These are phyloP conservation scores for Trichosporon asahii DNA, from an alignment of 1,284 basidiomycete genomes.

Conservation along the genomic window DNA sequence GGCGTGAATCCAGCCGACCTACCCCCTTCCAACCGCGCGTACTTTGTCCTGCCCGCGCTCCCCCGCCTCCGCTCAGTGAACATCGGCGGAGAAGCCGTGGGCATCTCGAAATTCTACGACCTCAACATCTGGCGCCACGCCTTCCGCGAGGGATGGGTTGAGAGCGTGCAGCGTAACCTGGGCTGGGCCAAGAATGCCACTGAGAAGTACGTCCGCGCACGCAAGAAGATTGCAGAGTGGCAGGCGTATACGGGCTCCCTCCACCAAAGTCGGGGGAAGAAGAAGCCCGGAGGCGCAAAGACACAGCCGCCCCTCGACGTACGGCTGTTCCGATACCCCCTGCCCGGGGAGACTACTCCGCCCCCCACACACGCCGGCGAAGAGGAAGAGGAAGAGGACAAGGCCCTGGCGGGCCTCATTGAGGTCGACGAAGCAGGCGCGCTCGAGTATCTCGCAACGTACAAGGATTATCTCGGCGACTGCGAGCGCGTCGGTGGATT, in stretches of 20 bases:
- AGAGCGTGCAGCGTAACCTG: conserved; percentile 41
- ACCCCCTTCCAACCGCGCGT: conserved; percentile 38
- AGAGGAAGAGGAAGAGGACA: conserved; percentile 20
- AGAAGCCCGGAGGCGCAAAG: conserved; percentile 19
- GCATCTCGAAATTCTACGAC: conserved; percentile 30
- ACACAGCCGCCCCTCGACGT: conserved; percentile 44
- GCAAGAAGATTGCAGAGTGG: conserved; percentile 47
- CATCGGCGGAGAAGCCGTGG: conserved; percentile 49
- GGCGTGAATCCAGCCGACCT: conserved; percentile 27
- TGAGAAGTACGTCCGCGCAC: conserved; percentile 49
- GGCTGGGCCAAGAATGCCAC: conserved; percentile 49
- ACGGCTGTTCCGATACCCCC: conserved; percentile 45
- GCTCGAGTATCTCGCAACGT: conserved; percentile 35
- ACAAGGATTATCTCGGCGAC: conserved; percentile 21
- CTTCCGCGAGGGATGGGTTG: conserved; percentile 50
- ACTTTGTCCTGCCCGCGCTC: conserved; percentile 49
- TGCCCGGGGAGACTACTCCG: conserved; percentile 35
- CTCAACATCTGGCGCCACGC: conserved; percentile 45
- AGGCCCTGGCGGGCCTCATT: conserved; percentile 42
- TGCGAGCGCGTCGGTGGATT: not conserved
- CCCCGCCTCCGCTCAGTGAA: conserved; percentile 45
- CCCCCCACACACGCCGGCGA: not conserved
- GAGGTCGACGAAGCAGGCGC: conserved; percentile 28
- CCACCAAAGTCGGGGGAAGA: conserved; percentile 5
- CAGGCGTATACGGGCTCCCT: conserved; percentile 12